Evolutionary conservation across 2,329 filamentous ascomycete genomes (phyloP).

Genomic region (Orbilia ellipsospora): DNA sequence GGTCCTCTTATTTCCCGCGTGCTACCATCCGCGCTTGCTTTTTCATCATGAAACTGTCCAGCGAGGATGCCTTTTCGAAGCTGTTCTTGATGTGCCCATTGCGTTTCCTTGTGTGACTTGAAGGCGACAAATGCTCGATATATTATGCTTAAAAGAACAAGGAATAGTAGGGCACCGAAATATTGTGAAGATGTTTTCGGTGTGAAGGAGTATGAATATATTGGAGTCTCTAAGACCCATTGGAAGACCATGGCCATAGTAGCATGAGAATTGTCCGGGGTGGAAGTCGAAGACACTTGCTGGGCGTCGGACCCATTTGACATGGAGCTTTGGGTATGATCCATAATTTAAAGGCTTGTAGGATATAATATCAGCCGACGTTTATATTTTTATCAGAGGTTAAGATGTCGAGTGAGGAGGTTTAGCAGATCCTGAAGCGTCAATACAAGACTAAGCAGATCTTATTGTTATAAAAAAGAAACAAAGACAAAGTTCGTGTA

Average conservation of each 20-base stretch:
- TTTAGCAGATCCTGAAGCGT: background rate
- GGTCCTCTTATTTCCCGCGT: slow-evolving; percentile 65
- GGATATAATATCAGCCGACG: background rate
- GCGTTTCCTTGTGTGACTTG: slow-evolving; percentile 66
- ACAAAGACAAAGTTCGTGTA: background rate
- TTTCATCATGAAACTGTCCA: slow-evolving; percentile 39
- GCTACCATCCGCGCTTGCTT: slow-evolving; percentile 32
- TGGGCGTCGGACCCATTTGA: slow-evolving; percentile 29
- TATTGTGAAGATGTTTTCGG: slow-evolving; percentile 77
- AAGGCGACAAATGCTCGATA: slow-evolving; percentile 78
- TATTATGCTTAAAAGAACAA: slow-evolving; percentile 78
- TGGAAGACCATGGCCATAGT: slow-evolving; percentile 74
- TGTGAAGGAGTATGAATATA: slow-evolving; percentile 78
- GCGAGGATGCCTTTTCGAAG: slow-evolving; percentile 54
- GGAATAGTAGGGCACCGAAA: slow-evolving; percentile 90
- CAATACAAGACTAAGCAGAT: background rate
- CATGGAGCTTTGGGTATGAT: slow-evolving; percentile 30
- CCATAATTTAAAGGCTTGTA: slow-evolving; percentile 21
- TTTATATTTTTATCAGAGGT: background rate
- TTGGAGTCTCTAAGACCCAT: slow-evolving; percentile 70
- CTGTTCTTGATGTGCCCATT: slow-evolving; percentile 51
- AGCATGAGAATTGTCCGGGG: slow-evolving; percentile 25
- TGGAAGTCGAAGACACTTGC: slow-evolving; percentile 13
- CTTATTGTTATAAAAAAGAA: slow-evolving; percentile 1
- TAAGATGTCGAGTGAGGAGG: background rate